phyloP scores from a whole-genome alignment of 2,329 filamentous ascomycete genomes.

The Bertia moriformis region DNA sequence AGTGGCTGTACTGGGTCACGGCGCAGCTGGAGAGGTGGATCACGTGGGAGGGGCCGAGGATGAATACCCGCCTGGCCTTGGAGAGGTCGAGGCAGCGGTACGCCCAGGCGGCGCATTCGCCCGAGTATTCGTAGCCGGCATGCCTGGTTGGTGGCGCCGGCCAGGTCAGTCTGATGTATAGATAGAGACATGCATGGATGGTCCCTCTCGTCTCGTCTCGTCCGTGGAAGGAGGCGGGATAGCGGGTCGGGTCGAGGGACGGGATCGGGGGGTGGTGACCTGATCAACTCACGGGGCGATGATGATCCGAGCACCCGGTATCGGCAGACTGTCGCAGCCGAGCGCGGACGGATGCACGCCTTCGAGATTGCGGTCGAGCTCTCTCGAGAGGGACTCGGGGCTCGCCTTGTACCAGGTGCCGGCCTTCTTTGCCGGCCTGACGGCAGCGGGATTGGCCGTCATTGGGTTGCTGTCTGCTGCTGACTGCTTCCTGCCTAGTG shows the following conservation, averaged over 20 bases:
- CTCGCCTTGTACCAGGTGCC: constrained; percentile 73
- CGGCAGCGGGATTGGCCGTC: constrained; percentile 21
- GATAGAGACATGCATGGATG: no score
- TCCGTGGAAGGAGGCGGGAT: no score
- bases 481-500: not conserved
- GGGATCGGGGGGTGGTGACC: constrained; percentile 1
- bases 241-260: constrained; percentile 3
- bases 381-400: constrained; percentile 37
- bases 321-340: constrained; percentile 45
- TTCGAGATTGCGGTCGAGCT: constrained; percentile 63
- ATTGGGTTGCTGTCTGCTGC: constrained; percentile 1
- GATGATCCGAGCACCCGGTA: constrained; percentile 64
- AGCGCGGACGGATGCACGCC: constrained; percentile 49
- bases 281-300: constrained; percentile 74
- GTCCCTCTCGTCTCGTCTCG: no score
- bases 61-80: constrained; percentile 71
- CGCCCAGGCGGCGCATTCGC: constrained; percentile 81
- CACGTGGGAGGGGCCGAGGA: constrained; percentile 86
- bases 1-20: constrained; percentile 56
- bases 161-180: no score
- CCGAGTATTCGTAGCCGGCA: constrained; percentile 86
- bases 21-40: constrained; percentile 67
- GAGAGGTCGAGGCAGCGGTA: constrained; percentile 79
- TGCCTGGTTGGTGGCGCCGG: constrained; percentile 51
- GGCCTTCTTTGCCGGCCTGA: constrained; percentile 62